Base-by-base conservation (phyloP, 345 rosid species). In the Physaria fendleri region DNA sequence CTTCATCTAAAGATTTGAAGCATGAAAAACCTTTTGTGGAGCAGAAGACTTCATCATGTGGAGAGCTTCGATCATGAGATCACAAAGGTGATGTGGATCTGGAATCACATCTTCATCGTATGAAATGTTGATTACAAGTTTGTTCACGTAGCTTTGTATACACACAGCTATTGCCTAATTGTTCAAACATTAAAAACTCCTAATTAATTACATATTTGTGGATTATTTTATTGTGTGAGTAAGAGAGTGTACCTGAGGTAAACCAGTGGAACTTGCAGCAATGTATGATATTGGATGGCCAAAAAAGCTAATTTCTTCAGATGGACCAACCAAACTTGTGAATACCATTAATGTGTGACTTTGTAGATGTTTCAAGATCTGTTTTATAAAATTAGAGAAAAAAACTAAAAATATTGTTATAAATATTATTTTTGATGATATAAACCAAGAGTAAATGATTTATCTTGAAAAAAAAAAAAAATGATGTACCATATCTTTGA, bases 131-230 rank as follows among this genome's bases (percentile, higher is more conserved):
- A 89, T 59, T 3, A 71, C 79, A 82, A 76, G 73, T 69, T 77
- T 85, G 20, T 84, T 54, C n/a, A 51, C 70, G 53, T 89, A 84
- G 59, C 97, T 89, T 48, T 80, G 89, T 44, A 68, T 78, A 66
- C 77, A 74, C 15, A 82, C 17, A 3, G 77, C 77, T 65, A 85
- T 27, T 27, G 87, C 94, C 96, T 85, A n/a, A n/a, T n/a, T 76
- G 17, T 13, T 39, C 16, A 7, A 37, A 16, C 1, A 15, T 2
- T 2, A 5, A 3, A 16, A n/a, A n/a, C n/a, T n/a, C n/a, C n/a
- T n/a, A n/a, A n/a, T n/a, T n/a, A n/a, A n/a, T n/a, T n/a, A n/a
- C n/a, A n/a, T n/a, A n/a, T n/a, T n/a, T n/a, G n/a, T n/a, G n/a
- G n/a, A n/a, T n/a, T n/a, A n/a, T n/a, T n/a, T n/a, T n/a, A n/a